A percentile compares a stretch with the other conserved stretches of the same genome.
phyloP scores from a whole-genome alignment of 805 yeast species.

The Monosporozyma siamensis region DNA sequence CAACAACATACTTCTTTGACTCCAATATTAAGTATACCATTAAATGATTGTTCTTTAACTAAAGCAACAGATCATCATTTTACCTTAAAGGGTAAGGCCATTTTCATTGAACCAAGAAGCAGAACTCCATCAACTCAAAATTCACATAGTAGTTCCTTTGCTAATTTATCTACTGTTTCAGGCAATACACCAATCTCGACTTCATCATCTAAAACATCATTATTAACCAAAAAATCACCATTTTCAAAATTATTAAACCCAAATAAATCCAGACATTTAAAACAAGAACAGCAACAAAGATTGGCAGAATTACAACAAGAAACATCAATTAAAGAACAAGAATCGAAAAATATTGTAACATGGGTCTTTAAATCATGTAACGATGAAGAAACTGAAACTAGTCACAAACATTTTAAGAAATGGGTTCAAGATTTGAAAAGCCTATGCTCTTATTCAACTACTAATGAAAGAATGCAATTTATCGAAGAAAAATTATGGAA shows the following conservation, averaged over 20 bases:
- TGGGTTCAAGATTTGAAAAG: constrained; percentile 52
- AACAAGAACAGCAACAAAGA: constrained; percentile 6
- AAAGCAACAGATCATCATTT: constrained; percentile 34
- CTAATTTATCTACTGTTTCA: background rate
- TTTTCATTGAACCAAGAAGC: constrained; percentile 16
- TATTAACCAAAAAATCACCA: constrained; percentile 6
- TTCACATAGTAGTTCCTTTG: constrained; percentile 2
- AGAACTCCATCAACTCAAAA: background rate
- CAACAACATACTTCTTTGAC: constrained; percentile 21
- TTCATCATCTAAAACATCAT: constrained; percentile 2
- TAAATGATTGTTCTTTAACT: constrained; percentile 29
- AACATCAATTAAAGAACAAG: constrained; percentile 4
- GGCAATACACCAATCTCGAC: constrained; percentile 11
- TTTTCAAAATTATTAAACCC: constrained; percentile 9
- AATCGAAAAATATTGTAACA: constrained; percentile 10
- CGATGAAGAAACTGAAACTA: constrained; percentile 35
- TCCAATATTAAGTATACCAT: constrained; percentile 35
- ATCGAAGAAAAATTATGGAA: constrained; percentile 31
- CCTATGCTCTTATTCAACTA: constrained; percentile 38
- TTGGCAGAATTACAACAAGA: constrained; percentile 5
- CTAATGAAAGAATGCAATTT: constrained; percentile 41
- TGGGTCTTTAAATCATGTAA: constrained; percentile 24
- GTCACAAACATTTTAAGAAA: constrained; percentile 35
- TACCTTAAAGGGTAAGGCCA: constrained; percentile 30
- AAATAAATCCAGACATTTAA: constrained; percentile 5